Evolutionary conservation across 73 alveolate species (phyloP).

Genomic region (Effrenium voratum): DNA sequence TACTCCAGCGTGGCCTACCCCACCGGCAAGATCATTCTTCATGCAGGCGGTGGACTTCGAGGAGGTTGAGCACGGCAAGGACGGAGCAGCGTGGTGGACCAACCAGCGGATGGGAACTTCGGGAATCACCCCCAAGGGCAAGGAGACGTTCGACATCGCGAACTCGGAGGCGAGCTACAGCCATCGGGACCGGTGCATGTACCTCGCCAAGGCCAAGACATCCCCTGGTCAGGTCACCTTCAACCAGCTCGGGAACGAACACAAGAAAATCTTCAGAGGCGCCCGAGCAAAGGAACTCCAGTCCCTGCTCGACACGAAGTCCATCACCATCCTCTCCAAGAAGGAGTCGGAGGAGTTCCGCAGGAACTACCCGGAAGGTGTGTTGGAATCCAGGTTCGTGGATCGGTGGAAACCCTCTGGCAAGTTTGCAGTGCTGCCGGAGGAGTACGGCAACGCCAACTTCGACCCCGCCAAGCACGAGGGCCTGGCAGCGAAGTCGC

Average conservation of each 20-base stretch:
- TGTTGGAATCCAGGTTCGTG: background rate
- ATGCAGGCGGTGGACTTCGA: background rate
- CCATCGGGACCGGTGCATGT: slow-evolving; percentile 28
- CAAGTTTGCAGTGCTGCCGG: too few species aligned
- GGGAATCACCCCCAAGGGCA: background rate
- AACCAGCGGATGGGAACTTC: too few species aligned
- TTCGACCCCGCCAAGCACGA: too few species aligned
- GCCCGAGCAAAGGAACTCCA: slow-evolving; percentile 21
- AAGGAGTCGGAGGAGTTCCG: background rate
- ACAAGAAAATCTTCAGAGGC: background rate
- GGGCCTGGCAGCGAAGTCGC: too few species aligned
- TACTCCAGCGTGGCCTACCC: background rate
- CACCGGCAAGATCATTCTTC: background rate
- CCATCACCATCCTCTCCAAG: background rate
- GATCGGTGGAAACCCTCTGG: slow-evolving; percentile 26
- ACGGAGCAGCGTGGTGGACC: too few species aligned
- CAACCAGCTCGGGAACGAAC: background rate
- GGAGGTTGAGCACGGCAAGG: background rate
- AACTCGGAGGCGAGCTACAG: background rate
- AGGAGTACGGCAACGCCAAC: too few species aligned
- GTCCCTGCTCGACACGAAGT: background rate
- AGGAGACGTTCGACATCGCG: background rate
- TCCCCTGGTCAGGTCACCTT: slow-evolving; percentile 41
- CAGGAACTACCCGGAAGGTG: background rate
- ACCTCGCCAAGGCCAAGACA: slow-evolving; percentile 9